phyloP scores from a whole-genome alignment of 805 yeast genomes.

The Saturnispora hagleri region DNA sequence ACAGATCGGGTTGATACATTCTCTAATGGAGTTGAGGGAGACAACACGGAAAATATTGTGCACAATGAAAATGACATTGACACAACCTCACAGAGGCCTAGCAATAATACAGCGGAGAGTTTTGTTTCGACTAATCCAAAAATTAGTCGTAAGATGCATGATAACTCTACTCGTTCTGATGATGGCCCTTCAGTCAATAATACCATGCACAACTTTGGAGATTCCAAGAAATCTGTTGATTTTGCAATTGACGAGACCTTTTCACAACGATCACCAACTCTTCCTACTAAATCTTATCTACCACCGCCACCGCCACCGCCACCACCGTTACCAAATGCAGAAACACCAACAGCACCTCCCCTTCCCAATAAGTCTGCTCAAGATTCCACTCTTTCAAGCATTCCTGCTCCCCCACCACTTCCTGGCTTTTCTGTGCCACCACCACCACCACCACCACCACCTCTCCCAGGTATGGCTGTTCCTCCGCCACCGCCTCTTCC shows the following conservation, averaged over 20 bases:
- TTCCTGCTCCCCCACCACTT: constrained; percentile 23
- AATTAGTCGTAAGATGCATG: background rate
- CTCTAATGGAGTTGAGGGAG: background rate
- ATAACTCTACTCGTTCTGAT: background rate
- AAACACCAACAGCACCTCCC: constrained; percentile 18
- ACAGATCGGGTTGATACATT: background rate
- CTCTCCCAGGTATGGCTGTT: constrained; percentile 21
- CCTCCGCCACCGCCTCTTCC: constrained; percentile 28
- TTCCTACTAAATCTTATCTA: background rate
- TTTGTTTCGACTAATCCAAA: background rate
- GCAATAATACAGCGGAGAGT: background rate
- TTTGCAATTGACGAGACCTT: no score
- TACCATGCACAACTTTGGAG: no score
- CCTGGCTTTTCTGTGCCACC: constrained; percentile 18
- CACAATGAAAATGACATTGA: background rate
- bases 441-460: constrained; percentile 24
- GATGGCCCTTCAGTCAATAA: no score
- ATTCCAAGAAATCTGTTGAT: no score
- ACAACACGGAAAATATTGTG: background rate
- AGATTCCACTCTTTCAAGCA: constrained; percentile 20
- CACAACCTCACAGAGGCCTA: background rate
- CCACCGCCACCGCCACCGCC: background rate
- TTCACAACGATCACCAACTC: background rate
- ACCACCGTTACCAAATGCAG: constrained; percentile 15
- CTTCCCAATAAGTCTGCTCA: constrained; percentile 15